Base-by-base conservation (phyloP, 371 early-diverging fungal species). In the Mortierella sp. region DNA sequence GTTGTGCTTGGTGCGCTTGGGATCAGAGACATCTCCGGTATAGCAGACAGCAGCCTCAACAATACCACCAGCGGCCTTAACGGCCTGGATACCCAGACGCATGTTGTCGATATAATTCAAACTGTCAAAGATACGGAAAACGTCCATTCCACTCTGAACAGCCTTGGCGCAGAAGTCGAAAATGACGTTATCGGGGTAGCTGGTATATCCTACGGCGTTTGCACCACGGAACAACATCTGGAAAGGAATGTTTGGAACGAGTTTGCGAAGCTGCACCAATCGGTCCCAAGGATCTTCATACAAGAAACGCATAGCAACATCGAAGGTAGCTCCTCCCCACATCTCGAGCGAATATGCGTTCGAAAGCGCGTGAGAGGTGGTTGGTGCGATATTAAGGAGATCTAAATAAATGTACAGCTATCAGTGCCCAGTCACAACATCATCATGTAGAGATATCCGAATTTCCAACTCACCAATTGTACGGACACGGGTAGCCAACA, bases 141-240 rank as follows among this genome's bases (percentile, higher is more conserved):
- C 89, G 83, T 98, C 98, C 86, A 98, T 94, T 61, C 98, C 98
- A 59, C 90, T 85, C 76, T 92, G 86, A 66, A 91, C 92, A 35
- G 98, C 96, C 82, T 93, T 93, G 79, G 90, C 91, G 84, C 97
- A 97, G 86, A 98, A 98, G 68, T 96, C 97, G 69, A 95, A 96
- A 29, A 97, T 91, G 22, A 96, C 95, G 76, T 98, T 97, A 85
- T 98, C 98, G 5, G 98, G 98, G 82, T 98, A 98, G 62, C 94
- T 94, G 40, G 97, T 97, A 86, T 97, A 97, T 35, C 98, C 98
- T 28, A 98, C 98, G 12, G 97, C 98, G 72, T 97, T 97, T 68
- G 98, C 98, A 60, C 98, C 98, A 83, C 98, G 93, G 61, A 98
- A 90, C 40, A 98, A 88, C 98, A 98, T 98, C 85, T 96, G 96